These are phyloP conservation scores for Backusella tuberculispora DNA, from an alignment of 192 early-diverging fungal species.

Conservation along the genomic window DNA sequence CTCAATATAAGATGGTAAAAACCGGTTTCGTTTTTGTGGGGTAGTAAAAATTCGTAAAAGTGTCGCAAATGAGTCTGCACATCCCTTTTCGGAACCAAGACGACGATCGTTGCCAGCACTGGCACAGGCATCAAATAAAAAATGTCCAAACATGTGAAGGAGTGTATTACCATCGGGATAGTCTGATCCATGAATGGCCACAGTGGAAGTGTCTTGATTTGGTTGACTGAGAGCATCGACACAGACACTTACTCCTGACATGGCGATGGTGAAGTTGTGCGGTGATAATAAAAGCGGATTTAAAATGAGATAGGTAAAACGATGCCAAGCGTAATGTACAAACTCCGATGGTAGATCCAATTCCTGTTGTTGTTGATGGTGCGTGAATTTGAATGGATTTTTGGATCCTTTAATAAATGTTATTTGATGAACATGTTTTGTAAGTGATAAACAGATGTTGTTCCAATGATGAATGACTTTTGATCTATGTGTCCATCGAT, in stretches of 20 bases:
- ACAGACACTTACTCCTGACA: conserved; percentile 57
- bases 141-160: conserved; percentile 79
- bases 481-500: conserved; percentile 74
- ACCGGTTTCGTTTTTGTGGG: conserved; percentile 59
- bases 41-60: conserved; percentile 78
- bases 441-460: conserved; percentile 62
- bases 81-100: conserved; percentile 43
- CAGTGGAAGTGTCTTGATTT: conserved; percentile 17
- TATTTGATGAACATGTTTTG: conserved; percentile 62
- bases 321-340: conserved; percentile 75
- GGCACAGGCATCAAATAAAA: conserved; percentile 72
- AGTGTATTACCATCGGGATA: conserved; percentile 75
- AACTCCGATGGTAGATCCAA: conserved; percentile 65
- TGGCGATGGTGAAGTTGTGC: conserved; percentile 50
- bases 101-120: conserved; percentile 21
- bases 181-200: background rate
- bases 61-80: conserved; percentile 69
- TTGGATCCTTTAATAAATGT: conserved; percentile 65
- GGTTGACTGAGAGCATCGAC: conserved; percentile 55
- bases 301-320: conserved; percentile 59
- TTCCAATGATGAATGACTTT: conserved; percentile 77
- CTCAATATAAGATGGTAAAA: conserved; percentile 68
- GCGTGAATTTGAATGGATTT: conserved; percentile 49
- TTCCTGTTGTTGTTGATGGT: conserved; percentile 44
- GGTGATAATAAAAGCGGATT: conserved; percentile 55